Evolutionary conservation across 1,139 yeast species (phyloP), one percentile per base, ranked within the genome.

Genomic region (Debaryomycetaceae sp.): DNA sequence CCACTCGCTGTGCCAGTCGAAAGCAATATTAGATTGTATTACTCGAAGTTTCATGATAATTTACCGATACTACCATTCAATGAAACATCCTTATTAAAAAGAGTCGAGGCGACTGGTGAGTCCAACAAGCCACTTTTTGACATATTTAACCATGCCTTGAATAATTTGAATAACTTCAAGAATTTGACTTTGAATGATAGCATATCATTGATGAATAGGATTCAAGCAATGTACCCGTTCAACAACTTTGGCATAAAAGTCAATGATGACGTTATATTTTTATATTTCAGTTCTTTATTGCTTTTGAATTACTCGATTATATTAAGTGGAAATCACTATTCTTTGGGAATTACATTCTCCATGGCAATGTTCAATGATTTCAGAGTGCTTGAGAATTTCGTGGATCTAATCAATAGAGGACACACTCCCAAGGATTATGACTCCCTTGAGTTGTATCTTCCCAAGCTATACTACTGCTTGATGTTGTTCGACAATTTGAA

Each of bases 31-130:
- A 55, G 57, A 27, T 45, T 57, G 4, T 84, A 84, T 55, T 84
- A 81, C 56, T 61, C 71, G 27, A 75, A 70, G 43, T 72, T 81
- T 51, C 89, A 84, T 55, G 56, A 62, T 1, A 72, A 70, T 24
- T 77, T 82, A 56, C 87, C 89, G 6, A 65, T 84, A 0, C 65
- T 85, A 23, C 85, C 87, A 0, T 62, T 75, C 47, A 72, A 75
- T 49, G 72, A 71, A 44, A 60, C 56, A 37, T 67, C 63, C 5
- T 57, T 72, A 36, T 59, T 57, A 11, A 66, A 54, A 11, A 46
- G 60, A 24, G 40, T 63, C 36, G 50, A 49, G 11, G 43, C 56
- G 44, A 46, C 53, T 38, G 46, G 47, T 24, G 77, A 72, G 34
- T 69, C 73, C 6, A 66, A 68, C 44, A 58, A 66, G 14, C 56